Evolutionary conservation across 305 asterid genomes (phyloP), one percentile per base, ranked within the genome.

Genomic region (Fraxinus nigra): DNA sequence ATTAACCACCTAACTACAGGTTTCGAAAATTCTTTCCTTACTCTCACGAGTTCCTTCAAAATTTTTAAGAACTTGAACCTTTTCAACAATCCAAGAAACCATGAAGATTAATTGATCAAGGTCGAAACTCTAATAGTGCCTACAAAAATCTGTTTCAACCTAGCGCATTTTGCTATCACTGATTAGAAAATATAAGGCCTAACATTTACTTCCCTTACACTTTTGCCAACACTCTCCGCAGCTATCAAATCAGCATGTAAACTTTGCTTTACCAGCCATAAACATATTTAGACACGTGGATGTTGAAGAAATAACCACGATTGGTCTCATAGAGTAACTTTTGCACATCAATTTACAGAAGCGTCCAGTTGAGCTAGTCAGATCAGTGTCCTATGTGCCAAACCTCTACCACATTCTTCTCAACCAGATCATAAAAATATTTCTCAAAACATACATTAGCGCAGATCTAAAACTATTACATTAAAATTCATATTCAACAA

Each of bases 311-410:
- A 69, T 26, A 11, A 67, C 18, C 75, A 14, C 26, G 34, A 16
- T n/a, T 1, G 13, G 28, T 32, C 46, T 16, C 76, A 8, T n/a
- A 72, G 48, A 33, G 48, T n/a, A 72, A n/a, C 28, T n/a, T 72
- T 34, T 72, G 13, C 11, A 34, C 76, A 72, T 33, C 43, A 72
- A 33, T 72, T 33, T 72, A 72, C 14, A 7, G 46, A 72, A 72
- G 26, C 76, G 26, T 32, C 76, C 46, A 72, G 28, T 72, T 72
- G 76, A 72, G 48, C 76, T 72, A 33, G 26, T 34, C 48, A 34
- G 76, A 72, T 72, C 40, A 69, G 32, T 30, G 75, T 69, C 75
- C 75, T 69, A 28, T 69, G 75, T 13, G 75, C 48, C 76, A 72
- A 72, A 5, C 37, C 37, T 72, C 76, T 72, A 33, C 76, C 11